These are phyloP conservation scores for Sungouiozyma ichnusensis DNA, from an alignment of 805 yeast species.

Conservation along the genomic window DNA sequence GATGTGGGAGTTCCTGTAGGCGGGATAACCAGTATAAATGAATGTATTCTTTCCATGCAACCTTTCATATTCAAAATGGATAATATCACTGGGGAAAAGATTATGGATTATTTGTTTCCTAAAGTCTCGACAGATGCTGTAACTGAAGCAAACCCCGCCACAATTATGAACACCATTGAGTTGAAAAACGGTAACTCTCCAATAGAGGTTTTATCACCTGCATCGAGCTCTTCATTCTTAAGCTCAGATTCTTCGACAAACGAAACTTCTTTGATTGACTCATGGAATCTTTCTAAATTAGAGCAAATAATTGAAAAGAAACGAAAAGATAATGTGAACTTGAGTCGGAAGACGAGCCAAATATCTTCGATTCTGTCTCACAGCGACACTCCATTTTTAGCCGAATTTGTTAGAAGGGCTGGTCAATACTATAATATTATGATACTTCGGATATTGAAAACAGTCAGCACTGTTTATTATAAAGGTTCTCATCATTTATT, in stretches of 20 bases:
- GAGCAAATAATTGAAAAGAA: constrained; percentile 3
- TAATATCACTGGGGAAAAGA: constrained; percentile 38
- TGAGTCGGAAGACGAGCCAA: constrained; percentile 21
- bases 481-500: constrained; percentile 49
- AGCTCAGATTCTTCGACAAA: not conserved
- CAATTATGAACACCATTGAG: not conserved
- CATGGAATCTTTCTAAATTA: not conserved
- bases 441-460: constrained; percentile 37
- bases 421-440: constrained; percentile 56
- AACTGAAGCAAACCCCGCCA: constrained; percentile 1
- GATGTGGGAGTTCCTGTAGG: constrained; percentile 49
- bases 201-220: not conserved
- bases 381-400: constrained; percentile 12
- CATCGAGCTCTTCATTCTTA: not conserved
- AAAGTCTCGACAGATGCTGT: constrained; percentile 6
- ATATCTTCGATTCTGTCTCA: not conserved
- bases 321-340: constrained; percentile 10
- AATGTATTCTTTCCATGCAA: constrained; percentile 38
- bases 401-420: constrained; percentile 66
- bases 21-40: constrained; percentile 48
- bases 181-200: not conserved
- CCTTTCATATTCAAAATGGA: constrained; percentile 53
- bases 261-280: not conserved
- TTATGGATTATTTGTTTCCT: constrained; percentile 42
- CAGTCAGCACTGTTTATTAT: constrained; percentile 54